These are phyloP conservation scores for Colletotrichum musicola DNA, from an alignment of 2,329 filamentous ascomycete species.

Conservation along the genomic window DNA sequence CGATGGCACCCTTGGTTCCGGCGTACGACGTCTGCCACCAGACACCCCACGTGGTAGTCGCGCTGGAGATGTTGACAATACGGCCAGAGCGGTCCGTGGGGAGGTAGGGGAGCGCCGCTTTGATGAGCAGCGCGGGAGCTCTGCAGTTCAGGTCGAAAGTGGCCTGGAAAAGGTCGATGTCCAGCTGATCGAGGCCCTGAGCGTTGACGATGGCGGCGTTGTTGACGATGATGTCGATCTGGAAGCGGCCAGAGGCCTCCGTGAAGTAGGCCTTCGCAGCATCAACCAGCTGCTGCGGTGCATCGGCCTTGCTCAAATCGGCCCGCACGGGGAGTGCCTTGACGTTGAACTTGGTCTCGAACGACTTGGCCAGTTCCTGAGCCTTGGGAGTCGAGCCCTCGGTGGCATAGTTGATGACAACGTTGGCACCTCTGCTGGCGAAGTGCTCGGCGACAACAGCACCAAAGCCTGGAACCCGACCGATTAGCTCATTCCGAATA, in stretches of 20 bases:
- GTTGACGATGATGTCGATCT: slow-evolving; percentile 88
- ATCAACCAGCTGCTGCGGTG: slow-evolving; percentile 70
- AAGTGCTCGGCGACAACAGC: slow-evolving; percentile 73
- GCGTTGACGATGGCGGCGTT: slow-evolving; percentile 79
- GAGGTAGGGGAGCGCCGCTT: slow-evolving; percentile 78
- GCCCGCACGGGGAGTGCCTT: slow-evolving; percentile 74
- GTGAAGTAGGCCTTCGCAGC: slow-evolving; percentile 71
- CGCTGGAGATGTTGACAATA: slow-evolving; percentile 68
- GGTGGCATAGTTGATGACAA: slow-evolving; percentile 79
- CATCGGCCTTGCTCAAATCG: slow-evolving; percentile 74
- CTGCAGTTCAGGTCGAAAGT: slow-evolving; percentile 86
- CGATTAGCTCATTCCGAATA: slow-evolving; percentile 13
- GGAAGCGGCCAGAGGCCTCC: slow-evolving; percentile 62
- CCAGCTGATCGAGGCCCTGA: slow-evolving; percentile 66
- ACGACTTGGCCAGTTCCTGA: slow-evolving; percentile 62
- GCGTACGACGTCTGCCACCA: slow-evolving; percentile 55
- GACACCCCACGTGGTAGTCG: slow-evolving; percentile 42
- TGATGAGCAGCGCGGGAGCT: slow-evolving; percentile 81
- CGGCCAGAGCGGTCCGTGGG: slow-evolving; percentile 73
- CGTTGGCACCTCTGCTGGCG: slow-evolving; percentile 76
- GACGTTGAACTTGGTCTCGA: slow-evolving; percentile 62
- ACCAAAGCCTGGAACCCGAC: slow-evolving; percentile 73
- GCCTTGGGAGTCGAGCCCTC: slow-evolving; percentile 47
- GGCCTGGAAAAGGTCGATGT: slow-evolving; percentile 71
- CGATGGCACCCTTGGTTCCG: slow-evolving; percentile 68